A percentile compares a stretch with the other conserved stretches of the same genome.
These are phyloP conservation scores for Ophiostoma ulmi DNA, from an alignment of 2,329 filamentous ascomycete genomes.

Conservation along the genomic window DNA sequence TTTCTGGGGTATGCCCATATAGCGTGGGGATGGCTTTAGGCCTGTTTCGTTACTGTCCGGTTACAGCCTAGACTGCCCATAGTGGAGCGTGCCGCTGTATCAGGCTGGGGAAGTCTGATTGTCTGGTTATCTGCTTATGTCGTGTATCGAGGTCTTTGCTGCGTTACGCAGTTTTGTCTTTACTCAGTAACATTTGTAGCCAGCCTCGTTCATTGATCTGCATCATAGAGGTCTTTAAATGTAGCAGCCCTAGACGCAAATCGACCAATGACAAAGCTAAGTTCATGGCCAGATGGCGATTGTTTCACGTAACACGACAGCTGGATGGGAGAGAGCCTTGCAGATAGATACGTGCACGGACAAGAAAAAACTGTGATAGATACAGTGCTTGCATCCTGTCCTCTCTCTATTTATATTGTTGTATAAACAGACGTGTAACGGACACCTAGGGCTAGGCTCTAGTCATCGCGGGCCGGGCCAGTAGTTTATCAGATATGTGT, in stretches of 20 bases:
- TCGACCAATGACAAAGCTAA: not conserved
- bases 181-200: not conserved
- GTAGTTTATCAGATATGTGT: not conserved
- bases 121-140: not conserved
- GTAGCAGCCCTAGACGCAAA: too few species aligned
- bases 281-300: too few species aligned
- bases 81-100: constrained; percentile 14
- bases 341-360: not conserved
- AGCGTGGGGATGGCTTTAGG: constrained; percentile 9
- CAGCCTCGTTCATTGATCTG: too few species aligned
- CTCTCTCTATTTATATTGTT: too few species aligned
- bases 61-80: not conserved
- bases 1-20: not conserved
- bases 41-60: constrained; percentile 4
- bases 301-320: not conserved
- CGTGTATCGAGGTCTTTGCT: not conserved
- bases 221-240: too few species aligned
- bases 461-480: not conserved
- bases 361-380: not conserved
- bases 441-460: not conserved
- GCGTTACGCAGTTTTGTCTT: not conserved
- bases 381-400: not conserved
- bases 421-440: not conserved
- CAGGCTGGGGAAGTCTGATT: not conserved
- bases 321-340: too few species aligned